Base-by-base conservation (phyloP, 2,329 filamentous ascomycete genomes). In the Penicillium occitanis region DNA sequence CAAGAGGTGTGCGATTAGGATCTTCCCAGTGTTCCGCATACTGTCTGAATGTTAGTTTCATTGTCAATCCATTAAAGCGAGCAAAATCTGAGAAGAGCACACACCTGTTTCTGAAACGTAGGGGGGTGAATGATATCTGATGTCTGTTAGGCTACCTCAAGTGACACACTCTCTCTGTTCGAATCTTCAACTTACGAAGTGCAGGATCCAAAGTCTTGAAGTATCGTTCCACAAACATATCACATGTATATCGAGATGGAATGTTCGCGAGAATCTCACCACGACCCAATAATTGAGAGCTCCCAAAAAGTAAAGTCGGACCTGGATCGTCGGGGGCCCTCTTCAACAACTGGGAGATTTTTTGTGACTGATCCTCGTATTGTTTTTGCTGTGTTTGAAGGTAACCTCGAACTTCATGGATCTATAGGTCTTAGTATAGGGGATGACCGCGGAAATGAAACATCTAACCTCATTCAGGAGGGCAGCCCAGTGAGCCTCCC, bases 311-410 rank as follows among this genome's bases (percentile, higher is more conserved):
- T 35, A 61, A n/a, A 61, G 59, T 61, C n/a, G 44, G 59, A 8
- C 59, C 59, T 35, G 59, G 59, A 50, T 61, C 59, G 28, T 61
- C 59, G 1, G 59, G 42, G 10, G 59, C 44, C 40, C 42, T 44
- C 19, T 61, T 46, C 19, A 61, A 35, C 14, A 61, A 30, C 44
- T 48, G 59, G 5, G 42, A 46, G 8, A 61, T 50, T 5, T 50
- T 61, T 3, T 50, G 25, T 35, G 59, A 61, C n/a, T 61, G 59
- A 3, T 30, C 44, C 28, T 61, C 42, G 28, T 61, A 61, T 46
- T 61, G 59, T 61, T 61, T 61, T 5, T 61, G 59, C 25, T 61
- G 59, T 30, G 42, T 61, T 6, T 61, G 25, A 61, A 61, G 59
- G n/a, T 61, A 61, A 17, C 44, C 19, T 33, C 44, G 59, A 17